Evolutionary conservation across 331 rosid species (phyloP), one percentile per base, ranked within the genome.

Genomic region (Malus hybrid): DNA sequence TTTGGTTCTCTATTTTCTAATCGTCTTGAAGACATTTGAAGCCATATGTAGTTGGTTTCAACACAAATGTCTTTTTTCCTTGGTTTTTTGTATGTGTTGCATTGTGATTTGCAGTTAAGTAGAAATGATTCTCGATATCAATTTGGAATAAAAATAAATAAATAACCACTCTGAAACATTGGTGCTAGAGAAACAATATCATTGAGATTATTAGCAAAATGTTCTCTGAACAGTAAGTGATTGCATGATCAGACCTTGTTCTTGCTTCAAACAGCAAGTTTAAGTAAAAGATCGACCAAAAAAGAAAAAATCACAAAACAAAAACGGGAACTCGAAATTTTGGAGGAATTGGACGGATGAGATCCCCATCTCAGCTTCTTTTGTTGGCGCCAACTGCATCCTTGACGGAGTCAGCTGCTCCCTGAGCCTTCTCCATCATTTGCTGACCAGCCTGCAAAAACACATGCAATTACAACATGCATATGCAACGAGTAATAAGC

Each of bases 371-470:
- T 71, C 72, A 61, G 28, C 70, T 82, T 86, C 80, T 83, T 73
- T 89, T 89, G 79, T 85, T 44, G 20, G 84, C 27, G 22, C 87
- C 90, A 39, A 79, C 80, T 22, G 82, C 74, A 68, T 16, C 64
- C 81, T 81, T 84, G n/a, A 29, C 80, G 11, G 90, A 82, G 9
- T 86, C 86, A 29, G 79, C 80, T 3, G 86, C 86, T 5, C 33
- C 90, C 33, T 88, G 90, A 64, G 89, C 86, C 82, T 74, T 80
- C 2, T 73, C 80, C 82, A 73, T 65, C 83, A 83, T 61, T 6
- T 88, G 89, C 76, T 81, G 71, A 13, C 89, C 87, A n/a, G 73
- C 79, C 89, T 86, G 71, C 77, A 82, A 62, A 24, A 11, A 27
- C 33, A 28, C 2, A 18, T 3, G 64, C 27, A n/a, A 57, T 57